phyloP scores from a whole-genome alignment of 2,329 filamentous ascomycete genomes.

The Phaeosphaeriaceae sp. region DNA sequence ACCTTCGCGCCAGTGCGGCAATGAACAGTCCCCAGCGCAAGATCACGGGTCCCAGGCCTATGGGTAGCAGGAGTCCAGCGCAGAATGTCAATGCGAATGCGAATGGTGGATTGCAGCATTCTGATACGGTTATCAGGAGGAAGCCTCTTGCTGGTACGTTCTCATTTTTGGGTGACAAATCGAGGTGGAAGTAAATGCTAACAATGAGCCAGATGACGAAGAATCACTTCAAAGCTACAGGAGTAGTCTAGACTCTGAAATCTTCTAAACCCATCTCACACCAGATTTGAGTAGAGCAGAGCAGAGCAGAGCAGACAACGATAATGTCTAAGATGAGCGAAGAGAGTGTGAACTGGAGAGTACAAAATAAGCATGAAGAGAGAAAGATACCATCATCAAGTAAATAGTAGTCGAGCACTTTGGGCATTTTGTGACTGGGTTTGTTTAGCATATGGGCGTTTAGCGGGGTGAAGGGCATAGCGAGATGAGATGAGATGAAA shows the following conservation, averaged over 20 bases:
- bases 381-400: background rate
- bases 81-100: constrained; percentile 14
- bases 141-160: constrained; percentile 46
- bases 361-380: background rate
- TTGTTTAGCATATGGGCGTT: background rate
- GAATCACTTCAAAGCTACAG: constrained; percentile 44
- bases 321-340: background rate
- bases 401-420: background rate
- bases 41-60: constrained; percentile 59
- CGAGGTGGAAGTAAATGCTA: constrained; percentile 1
- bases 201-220: constrained; percentile 28
- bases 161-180: background rate
- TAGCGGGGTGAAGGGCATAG: background rate
- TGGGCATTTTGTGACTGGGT: background rate
- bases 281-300: no score
- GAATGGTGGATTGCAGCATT: constrained; percentile 31
- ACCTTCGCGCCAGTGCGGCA: constrained; percentile 31
- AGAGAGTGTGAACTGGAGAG: background rate
- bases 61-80: constrained; percentile 59
- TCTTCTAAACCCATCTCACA: constrained; percentile 37
- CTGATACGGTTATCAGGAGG: constrained; percentile 45
- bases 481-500: background rate
- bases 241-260: constrained; percentile 47
- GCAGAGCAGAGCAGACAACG: background rate
- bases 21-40: constrained; percentile 49